phyloP scores from a whole-genome alignment of 2,329 filamentous ascomycete species.

The Lasiodiplodia hormozganensis region DNA sequence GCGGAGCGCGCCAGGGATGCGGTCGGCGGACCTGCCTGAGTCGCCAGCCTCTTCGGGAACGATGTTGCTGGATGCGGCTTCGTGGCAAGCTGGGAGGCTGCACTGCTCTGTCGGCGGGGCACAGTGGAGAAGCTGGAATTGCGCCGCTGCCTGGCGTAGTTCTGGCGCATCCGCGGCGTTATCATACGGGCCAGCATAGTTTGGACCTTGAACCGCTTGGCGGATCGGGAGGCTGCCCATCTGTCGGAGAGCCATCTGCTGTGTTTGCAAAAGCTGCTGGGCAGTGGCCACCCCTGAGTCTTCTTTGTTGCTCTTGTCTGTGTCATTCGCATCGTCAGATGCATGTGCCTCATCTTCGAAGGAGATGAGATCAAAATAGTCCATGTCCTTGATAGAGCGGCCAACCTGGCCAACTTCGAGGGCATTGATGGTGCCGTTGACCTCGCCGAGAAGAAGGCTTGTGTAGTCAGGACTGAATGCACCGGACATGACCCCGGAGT shows the following conservation, averaged over 20 bases:
- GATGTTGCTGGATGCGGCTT: conserved; percentile 39
- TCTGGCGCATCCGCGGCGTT: conserved; percentile 36
- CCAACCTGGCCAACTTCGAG: conserved; percentile 52
- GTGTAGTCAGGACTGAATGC: conserved; percentile 63
- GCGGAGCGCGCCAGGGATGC: conserved; percentile 49
- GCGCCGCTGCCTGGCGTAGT: conserved; percentile 39
- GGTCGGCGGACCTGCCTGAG: conserved; percentile 47
- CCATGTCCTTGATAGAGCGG: conserved; percentile 38
- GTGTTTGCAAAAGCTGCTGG: conserved; percentile 38
- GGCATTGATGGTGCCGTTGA: conserved; percentile 61
- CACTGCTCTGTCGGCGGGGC: conserved; percentile 34
- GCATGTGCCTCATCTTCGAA: not conserved
- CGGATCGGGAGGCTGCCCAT: conserved; percentile 52
- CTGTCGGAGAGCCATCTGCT: conserved; percentile 45
- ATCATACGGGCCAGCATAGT: conserved; percentile 50
- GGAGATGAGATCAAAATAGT: conserved; percentile 37
- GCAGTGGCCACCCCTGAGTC: conserved; percentile 39
- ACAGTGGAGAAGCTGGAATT: conserved; percentile 43
- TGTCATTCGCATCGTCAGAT: too few relatives aligned
- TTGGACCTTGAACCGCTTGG: conserved; percentile 55
- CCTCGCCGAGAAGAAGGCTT: conserved; percentile 64
- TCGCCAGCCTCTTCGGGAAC: conserved; percentile 49
- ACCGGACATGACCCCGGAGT: conserved; percentile 64
- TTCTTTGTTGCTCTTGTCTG: not conserved
- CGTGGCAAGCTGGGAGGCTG: conserved; percentile 38